A percentile compares a stretch with the other conserved stretches of the same genome.
Evolutionary conservation across 1,139 yeast genomes (phyloP).

Genomic region (Groenewaldozyma auringiensis): DNA sequence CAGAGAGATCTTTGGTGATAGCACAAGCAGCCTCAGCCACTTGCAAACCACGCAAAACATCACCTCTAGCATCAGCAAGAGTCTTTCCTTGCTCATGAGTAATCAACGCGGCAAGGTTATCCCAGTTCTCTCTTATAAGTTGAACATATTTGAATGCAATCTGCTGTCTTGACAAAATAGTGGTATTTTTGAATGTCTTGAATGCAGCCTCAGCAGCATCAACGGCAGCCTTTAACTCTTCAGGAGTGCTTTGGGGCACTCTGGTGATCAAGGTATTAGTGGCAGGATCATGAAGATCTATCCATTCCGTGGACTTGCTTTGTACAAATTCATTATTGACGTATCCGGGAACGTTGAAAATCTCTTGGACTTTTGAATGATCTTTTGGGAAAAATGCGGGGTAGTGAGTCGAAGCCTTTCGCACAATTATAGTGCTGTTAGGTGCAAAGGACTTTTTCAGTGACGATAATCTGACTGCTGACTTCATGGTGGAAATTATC

Average conservation of each 20-base stretch:
- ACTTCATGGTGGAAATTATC: too few species aligned
- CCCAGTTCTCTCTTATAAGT: slow-evolving; percentile 61
- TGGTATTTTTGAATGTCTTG: slow-evolving; percentile 49
- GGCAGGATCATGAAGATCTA: slow-evolving; percentile 70
- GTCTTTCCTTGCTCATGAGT: slow-evolving; percentile 80
- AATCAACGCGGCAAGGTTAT: slow-evolving; percentile 61
- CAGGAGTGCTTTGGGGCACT: slow-evolving; percentile 67
- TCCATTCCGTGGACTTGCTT: slow-evolving; percentile 54
- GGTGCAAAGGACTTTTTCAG: background rate
- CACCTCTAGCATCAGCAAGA: slow-evolving; percentile 70
- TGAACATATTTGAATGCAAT: slow-evolving; percentile 66
- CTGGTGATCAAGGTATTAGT: slow-evolving; percentile 58
- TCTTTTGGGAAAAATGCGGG: slow-evolving; percentile 1
- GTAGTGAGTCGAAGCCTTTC: background rate
- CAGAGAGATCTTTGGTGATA: slow-evolving; percentile 55
- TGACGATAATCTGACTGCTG: background rate
- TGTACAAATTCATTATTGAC: slow-evolving; percentile 52
- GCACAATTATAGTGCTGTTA: background rate
- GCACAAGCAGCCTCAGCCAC: slow-evolving; percentile 61
- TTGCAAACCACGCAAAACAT: slow-evolving; percentile 71
- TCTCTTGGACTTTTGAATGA: slow-evolving; percentile 40
- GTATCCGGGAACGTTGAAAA: slow-evolving; percentile 50
- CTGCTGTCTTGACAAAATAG: slow-evolving; percentile 65
- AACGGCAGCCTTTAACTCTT: slow-evolving; percentile 61
- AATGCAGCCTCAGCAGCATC: slow-evolving; percentile 58